Base-by-base conservation (phyloP, 768 basidiomycete species). In the Boletus sensibilis region DNA sequence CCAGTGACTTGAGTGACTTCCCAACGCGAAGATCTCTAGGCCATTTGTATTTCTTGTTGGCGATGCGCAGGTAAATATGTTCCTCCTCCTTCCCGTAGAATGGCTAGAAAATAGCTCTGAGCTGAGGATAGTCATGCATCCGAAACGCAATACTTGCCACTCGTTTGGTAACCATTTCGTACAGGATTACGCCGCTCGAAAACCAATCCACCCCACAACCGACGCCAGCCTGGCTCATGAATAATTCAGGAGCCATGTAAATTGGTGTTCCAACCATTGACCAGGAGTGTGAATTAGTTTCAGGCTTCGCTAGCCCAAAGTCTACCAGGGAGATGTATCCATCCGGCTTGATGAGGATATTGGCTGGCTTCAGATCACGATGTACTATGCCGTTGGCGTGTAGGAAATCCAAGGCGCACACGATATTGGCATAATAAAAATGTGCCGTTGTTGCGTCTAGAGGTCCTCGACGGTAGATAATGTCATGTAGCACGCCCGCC, bases 391-490 rank as follows among this genome's bases (percentile, higher is more conserved):
- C 72, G 10, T 75, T 65, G 0, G 55, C 53, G 50, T 81, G 77
- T 2, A 86, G 64, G 61, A 80, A 82, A 13, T 75, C 70, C 29
- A 86, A 62, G 13, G 73, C 84, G 41, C 76, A 75, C 12, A 76
- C 74, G 40, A 85, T 77, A 59, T 85, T 85, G 25, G 78, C 71
- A 59, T 78, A 80, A 68, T 83, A 86, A 68, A 87, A 87, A 6
- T 72, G 71, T 8, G 74, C 70, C 0, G 60, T 64, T 2, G 65
- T 43, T 8, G 72, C 63, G 7, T 73, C 64, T 10, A 82, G 59
- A 10, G 73, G 73, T 12, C 63, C 67, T 1, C 59, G 61, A 13
- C 56, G 62, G 33, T 68, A 68, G 34, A 80, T 76, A 33, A 76
- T 45, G 21, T 72, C 63, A 29, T 72, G 71, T 3, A 85, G 66